Evolutionary conservation across 352 stramenopile species (phyloP).

Genomic region (Globisporangium barbulae): DNA sequence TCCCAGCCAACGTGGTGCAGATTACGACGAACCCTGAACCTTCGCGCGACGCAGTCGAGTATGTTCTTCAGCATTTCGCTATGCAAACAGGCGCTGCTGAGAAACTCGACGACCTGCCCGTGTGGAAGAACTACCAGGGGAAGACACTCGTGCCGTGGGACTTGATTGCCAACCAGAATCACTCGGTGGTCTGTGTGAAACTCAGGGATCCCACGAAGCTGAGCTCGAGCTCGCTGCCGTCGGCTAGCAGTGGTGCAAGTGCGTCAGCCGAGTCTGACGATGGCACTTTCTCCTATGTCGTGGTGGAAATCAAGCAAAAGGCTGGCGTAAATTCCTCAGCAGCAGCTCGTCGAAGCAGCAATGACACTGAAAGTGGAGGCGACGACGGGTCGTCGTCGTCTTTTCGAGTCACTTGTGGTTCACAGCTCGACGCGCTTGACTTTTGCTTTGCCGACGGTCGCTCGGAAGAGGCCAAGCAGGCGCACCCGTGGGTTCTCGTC

Average conservation of each 20-base stretch:
- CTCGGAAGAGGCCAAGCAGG: conserved; percentile 12
- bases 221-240: background rate
- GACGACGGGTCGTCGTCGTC: conserved; percentile 5
- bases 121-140: conserved; percentile 59
- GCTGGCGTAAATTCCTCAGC: background rate
- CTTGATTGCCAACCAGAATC: conserved; percentile 32
- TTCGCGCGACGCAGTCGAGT: conserved; percentile 9
- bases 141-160: conserved; percentile 48
- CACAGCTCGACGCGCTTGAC: conserved; percentile 56
- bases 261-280: conserved; percentile 8
- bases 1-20: conserved; percentile 43
- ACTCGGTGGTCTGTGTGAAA: conserved; percentile 51
- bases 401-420: conserved; percentile 23
- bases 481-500: conserved; percentile 35
- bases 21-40: conserved; percentile 26
- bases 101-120: conserved; percentile 41
- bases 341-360: background rate
- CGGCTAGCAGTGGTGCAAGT: background rate
- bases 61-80: conserved; percentile 54
- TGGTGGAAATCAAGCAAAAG: conserved; percentile 39
- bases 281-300: conserved; percentile 35
- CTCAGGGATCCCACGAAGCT: conserved; percentile 27
- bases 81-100: conserved; percentile 42
- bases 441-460: conserved; percentile 36
- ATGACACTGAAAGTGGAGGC: conserved; percentile 13